Evolutionary conservation across 768 basidiomycete species (phyloP), one percentile per base, ranked within the genome.

Genomic region (Russula earlei): DNA sequence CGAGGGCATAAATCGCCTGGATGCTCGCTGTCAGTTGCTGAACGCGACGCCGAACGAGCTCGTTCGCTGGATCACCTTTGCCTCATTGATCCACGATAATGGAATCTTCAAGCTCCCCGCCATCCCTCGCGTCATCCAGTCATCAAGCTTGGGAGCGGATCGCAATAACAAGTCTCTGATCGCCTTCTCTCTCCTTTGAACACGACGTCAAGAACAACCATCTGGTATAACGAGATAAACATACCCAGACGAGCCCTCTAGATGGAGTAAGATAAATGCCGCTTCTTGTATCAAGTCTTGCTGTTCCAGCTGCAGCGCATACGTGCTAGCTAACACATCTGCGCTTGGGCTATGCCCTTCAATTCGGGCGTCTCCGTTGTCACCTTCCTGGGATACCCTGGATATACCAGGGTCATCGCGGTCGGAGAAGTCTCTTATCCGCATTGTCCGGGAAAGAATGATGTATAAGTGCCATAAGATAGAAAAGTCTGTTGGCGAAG

Each of bases 391-490:
- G 22, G 66, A 67, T 50, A 72, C 68, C 33, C 58, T 62, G 53
- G 70, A 58, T 59, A 68, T 60, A 25, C 72, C 73, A 3, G 75
- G 69, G 19, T 79, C 76, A 34, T 75, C 77, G 10, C 93, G 80
- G 67, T 97, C 95, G n/a, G 82, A 80, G 62, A 95, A 87, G 67
- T 97, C 94, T 20, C 93, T 80, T 36, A 87, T 71, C 25, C 85
- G 77, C 72, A 96, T 82, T 57, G 85, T 87, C 24, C 86, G 79
- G 15, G 92, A 87, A 45, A 98, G 73, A 33, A 98, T 73, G 52
- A 92, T 80, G 68, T 95, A 97, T 33, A 97, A 66, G 70, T 97
- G 92, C 95, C 95, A 99, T 7, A 88, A 77, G 53, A 96, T 72
- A 20, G 91, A 81, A 67, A 82, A 84, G 67, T 94, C 92, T n/a